Base-by-base conservation (phyloP, 257 asterid genomes). In the Phtheirospermum japonicum region DNA sequence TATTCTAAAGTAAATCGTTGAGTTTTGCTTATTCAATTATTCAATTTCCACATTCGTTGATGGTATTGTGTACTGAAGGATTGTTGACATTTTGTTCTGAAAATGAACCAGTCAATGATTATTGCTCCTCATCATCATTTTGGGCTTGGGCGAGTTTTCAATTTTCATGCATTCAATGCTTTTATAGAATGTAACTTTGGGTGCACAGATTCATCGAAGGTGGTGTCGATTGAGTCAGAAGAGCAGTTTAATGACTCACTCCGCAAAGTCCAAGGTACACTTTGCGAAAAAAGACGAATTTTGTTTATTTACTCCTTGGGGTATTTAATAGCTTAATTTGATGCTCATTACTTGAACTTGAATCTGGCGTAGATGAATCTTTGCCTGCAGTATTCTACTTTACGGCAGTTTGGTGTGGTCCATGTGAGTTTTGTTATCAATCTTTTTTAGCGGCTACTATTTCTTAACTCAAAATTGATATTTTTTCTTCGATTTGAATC, bases 381-480 rank as follows among this genome's bases (percentile, higher is more conserved):
- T 75, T 82, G 79, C 96, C 96, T 12, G 85, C 96, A 7, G 66
- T 92, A 73, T 89, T 93, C 81, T 93, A 93, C 83, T 93, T 85
- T 49, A 93, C 99, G 4, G 99, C 99, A 20, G 95, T 71, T 77
- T 93, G 99, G 99, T 93, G 99, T 68, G 95, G 88, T 56, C 99
- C 99, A 58, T 93, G 99, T 93, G 87, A 87, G 95, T 69, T 46
- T 36, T 61, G 55, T 31, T 72, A 4, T 16, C 19, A 48, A n/a
- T 53, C n/a, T 11, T 6, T 59, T 17, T 73, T 28, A 17, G n/a
- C 42, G 39, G 36, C 20, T 63, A 50, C 6, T 28, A 0, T 2
- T 13, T 48, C 54, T 31, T 28, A 0, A 31, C 49, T 61, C 43
- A 4, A 26, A 37, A 13, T 20, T 37, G 55, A 33, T 39, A 14